phyloP scores from a whole-genome alignment of 495 filamentous ascomycete genomes.

The Tuber indicum region DNA sequence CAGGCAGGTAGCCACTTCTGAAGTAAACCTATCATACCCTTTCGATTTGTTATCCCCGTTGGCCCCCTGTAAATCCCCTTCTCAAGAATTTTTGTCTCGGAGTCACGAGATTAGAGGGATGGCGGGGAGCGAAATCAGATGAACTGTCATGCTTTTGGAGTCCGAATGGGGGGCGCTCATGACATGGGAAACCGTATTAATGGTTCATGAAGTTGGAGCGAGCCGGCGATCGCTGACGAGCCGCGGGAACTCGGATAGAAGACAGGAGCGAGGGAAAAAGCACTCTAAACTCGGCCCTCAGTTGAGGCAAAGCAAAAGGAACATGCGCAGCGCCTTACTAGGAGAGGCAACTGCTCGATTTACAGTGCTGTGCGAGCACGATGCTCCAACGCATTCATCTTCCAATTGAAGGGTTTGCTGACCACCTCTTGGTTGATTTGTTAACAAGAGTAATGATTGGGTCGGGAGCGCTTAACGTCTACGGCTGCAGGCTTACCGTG shows the following conservation, averaged over 20 bases:
- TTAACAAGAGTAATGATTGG: neutral
- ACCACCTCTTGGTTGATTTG: neutral
- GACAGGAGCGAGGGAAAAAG: neutral
- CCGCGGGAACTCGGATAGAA: neutral
- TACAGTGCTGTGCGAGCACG: neutral
- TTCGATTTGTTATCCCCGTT: no score
- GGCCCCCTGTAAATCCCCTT: no score
- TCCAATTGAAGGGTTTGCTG: neutral
- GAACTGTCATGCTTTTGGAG: neutral
- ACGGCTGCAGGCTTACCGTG: neutral
- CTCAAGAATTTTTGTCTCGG: no score
- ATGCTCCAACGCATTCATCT: no score
- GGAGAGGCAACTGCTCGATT: neutral
- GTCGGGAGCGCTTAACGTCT: neutral
- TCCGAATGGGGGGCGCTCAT: neutral
- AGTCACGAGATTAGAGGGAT: no score
- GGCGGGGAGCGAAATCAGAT: neutral
- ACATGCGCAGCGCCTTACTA: neutral
- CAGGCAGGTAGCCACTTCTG: neutral
- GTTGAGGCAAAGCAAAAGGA: neutral
- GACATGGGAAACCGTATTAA: neutral
- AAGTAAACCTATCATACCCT: neutral
- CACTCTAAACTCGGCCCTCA: neutral
- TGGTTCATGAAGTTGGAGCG: neutral
- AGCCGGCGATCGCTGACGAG: neutral